Percentiles rank a stretch among this genome's conserved stretches.
These are phyloP conservation scores for Boletus eberwhitei DNA, from an alignment of 768 basidiomycete species.

Conservation along the genomic window DNA sequence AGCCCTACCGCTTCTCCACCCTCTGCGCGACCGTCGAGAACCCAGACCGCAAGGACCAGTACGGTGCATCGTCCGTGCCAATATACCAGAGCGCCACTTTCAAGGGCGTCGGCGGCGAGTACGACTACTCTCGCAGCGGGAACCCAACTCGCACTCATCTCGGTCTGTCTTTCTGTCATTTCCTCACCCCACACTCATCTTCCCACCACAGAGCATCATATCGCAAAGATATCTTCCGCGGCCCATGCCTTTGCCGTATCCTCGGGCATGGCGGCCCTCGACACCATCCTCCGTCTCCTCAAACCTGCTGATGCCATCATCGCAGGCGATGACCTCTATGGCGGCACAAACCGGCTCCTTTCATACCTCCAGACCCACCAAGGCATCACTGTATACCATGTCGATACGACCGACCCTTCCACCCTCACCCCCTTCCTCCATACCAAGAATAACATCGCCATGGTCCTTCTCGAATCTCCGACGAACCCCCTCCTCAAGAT, in stretches of 20 bases:
- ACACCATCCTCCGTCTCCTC: conserved; percentile 89
- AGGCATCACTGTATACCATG: conserved; percentile 87
- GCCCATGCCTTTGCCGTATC: conserved; percentile 87
- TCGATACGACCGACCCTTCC: conserved; percentile 81
- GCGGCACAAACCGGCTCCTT: conserved; percentile 94
- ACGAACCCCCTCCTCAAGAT: conserved; percentile 98
- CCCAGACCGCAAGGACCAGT: conserved; percentile 90
- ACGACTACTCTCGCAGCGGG: conserved; percentile 93
- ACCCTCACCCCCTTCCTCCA: conserved; percentile 61
- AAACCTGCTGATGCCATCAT: conserved; percentile 96
- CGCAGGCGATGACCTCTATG: conserved; percentile 96
- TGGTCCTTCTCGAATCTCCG: conserved; percentile 96
- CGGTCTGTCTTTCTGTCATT: conserved; percentile 47
- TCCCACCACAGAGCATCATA: conserved; percentile 75
- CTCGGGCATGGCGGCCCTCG: conserved; percentile 97
- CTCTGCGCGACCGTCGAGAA: conserved; percentile 90
- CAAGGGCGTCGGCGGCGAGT: conserved; percentile 87
- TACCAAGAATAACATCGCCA: conserved; percentile 67
- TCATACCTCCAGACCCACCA: conserved; percentile 84
- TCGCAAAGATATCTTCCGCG: conserved; percentile 95
- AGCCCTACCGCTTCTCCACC: conserved; percentile 87
- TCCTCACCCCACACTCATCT: background rate
- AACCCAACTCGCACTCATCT: conserved; percentile 96
- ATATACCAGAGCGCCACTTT: conserved; percentile 99
- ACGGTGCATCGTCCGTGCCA: conserved; percentile 90